Percentiles rank a stretch among this genome's conserved stretches.
Evolutionary conservation across 176 grass and related monocot species (phyloP).

Genomic region (Oryza glumipatula): DNA sequence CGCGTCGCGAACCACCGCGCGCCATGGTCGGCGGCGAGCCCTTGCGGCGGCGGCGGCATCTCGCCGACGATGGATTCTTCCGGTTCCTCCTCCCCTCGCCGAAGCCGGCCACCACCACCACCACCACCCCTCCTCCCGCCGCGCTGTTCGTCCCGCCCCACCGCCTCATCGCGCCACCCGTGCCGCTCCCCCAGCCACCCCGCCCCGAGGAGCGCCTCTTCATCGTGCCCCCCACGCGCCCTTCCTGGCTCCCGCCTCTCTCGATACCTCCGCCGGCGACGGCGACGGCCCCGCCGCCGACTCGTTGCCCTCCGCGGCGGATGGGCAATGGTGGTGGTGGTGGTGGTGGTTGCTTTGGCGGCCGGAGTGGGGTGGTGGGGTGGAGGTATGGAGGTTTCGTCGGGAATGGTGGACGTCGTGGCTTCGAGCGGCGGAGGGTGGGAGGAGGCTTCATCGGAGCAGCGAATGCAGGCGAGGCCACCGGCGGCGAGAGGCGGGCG

Average conservation of each 20-base stretch:
- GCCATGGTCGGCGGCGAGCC: slow-evolving; percentile 41
- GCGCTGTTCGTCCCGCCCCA: slow-evolving; percentile 42
- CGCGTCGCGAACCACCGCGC: background rate
- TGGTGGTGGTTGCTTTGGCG: background rate
- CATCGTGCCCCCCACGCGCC: slow-evolving; percentile 46
- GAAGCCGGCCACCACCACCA: background rate
- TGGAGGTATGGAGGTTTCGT: background rate
- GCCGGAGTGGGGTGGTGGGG: background rate
- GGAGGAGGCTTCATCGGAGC: background rate
- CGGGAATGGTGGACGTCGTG: background rate
- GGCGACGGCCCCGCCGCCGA: background rate
- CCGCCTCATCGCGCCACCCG: slow-evolving; percentile 39
- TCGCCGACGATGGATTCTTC: slow-evolving; percentile 13
- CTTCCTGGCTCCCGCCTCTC: slow-evolving; percentile 24
- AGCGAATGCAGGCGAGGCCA: background rate
- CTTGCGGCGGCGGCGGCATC: background rate
- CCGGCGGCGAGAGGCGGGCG: background rate
- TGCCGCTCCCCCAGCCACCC: background rate
- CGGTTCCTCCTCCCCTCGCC: slow-evolving; percentile 45
- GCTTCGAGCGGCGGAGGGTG: background rate
- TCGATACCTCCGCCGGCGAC: background rate
- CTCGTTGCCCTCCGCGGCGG: background rate
- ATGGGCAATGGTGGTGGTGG: slow-evolving; percentile 33
- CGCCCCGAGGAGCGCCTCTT: slow-evolving; percentile 37
- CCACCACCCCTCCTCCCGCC: background rate